These are phyloP conservation scores for Castanospermum australe DNA, from an alignment of 306 rosid genomes.

Conservation along the genomic window DNA sequence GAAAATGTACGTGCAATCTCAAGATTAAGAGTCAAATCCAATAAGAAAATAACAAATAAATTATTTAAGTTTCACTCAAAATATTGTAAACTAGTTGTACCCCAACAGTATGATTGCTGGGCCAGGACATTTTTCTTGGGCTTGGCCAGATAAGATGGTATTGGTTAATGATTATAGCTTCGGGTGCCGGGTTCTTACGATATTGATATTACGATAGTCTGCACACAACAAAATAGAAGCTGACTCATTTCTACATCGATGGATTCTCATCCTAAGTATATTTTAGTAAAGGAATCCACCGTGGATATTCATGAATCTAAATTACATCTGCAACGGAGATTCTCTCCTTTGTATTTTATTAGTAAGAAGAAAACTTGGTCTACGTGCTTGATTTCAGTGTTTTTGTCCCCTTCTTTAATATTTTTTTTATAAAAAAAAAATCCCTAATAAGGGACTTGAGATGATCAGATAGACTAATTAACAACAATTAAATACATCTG, in stretches of 20 bases:
- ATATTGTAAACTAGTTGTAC: too few relatives aligned
- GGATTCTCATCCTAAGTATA: not conserved
- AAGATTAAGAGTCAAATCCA: not conserved
- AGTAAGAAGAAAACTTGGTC: not conserved
- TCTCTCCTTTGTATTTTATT: slow-evolving; percentile 8
- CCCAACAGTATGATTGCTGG: not conserved
- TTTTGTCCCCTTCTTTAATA: not conserved
- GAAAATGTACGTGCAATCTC: not conserved
- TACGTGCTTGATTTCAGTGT: slow-evolving; percentile 14
- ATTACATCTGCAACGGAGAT: slow-evolving; percentile 26
- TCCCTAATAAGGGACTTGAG: not conserved
- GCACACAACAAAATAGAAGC: not conserved
- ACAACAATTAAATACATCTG: not conserved
- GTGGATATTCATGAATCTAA: slow-evolving; percentile 27
- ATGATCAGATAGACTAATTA: slow-evolving; percentile 11
- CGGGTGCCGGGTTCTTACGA: not conserved
- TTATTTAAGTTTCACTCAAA: too few relatives aligned
- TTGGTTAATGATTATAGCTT: not conserved
- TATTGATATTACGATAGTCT: not conserved
- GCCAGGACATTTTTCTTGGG: not conserved
- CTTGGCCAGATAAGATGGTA: not conserved
- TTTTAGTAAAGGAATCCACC: not conserved
- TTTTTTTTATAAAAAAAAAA: not conserved
- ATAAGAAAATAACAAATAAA: too few relatives aligned
- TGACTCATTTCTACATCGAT: not conserved